Conservation (phyloP, 345 rosid genomes). For the Salix viminalis region DNA sequence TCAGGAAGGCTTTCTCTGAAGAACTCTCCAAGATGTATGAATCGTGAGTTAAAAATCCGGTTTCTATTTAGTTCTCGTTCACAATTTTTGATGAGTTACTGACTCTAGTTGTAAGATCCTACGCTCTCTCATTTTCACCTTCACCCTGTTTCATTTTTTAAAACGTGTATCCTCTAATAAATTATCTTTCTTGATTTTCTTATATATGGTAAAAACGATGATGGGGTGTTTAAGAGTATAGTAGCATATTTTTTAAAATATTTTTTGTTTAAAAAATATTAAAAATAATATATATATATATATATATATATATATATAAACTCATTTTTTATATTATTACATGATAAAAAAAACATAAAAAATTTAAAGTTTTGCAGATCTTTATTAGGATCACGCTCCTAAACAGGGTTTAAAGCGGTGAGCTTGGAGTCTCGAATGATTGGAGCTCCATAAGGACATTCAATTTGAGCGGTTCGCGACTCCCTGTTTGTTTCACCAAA, state of each 20-base stretch:
- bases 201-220: not conserved
- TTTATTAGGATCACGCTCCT: not conserved
- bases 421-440: not conserved
- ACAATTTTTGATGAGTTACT: not conserved
- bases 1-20: conserved; percentile 67
- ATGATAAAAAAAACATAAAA: too few relatives aligned
- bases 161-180: not conserved
- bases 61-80: not conserved
- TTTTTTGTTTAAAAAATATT: too few relatives aligned
- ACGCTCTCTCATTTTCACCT: not conserved
- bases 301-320: too few relatives aligned
- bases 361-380: too few relatives aligned
- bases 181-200: not conserved
- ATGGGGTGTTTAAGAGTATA: too few relatives aligned
- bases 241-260: too few relatives aligned
- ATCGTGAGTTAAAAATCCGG: conserved; percentile 9
- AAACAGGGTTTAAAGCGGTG: not conserved
- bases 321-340: too few relatives aligned
- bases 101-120: not conserved
- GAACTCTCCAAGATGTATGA: conserved; percentile 68
- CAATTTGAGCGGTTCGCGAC: not conserved
- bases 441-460: not conserved
- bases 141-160: not conserved
- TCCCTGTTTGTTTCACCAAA: not conserved
- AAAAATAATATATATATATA: too few relatives aligned